Percentiles rank a stretch among this genome's conserved stretches.
Conservation (phyloP, 345 rosid genomes). For the Hibiscus mutabilis region DNA sequence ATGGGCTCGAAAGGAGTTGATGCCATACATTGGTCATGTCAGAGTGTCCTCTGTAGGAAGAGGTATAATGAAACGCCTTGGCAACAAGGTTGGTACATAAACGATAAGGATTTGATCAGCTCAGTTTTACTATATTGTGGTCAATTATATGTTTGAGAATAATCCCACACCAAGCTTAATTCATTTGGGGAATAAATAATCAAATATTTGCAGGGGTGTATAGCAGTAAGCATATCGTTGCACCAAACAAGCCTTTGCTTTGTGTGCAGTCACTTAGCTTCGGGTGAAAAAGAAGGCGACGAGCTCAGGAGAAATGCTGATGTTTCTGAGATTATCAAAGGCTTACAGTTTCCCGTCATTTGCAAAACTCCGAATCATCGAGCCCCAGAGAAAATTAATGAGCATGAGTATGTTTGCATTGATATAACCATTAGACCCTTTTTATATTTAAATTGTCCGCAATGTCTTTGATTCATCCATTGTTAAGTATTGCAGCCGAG, state of each 20-base stretch:
- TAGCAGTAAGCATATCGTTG: slow-evolving; percentile 86
- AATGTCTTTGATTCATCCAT: background rate
- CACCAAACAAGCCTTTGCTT: slow-evolving; percentile 91
- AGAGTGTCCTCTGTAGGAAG: slow-evolving; percentile 75
- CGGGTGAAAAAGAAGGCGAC: slow-evolving; percentile 96
- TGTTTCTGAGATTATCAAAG: slow-evolving; percentile 70
- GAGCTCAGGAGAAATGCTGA: slow-evolving; percentile 85
- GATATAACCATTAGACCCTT: background rate
- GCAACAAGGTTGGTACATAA: slow-evolving; percentile 61
- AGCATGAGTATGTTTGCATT: slow-evolving; percentile 62
- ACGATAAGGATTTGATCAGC: background rate
- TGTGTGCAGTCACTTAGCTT: slow-evolving; percentile 89
- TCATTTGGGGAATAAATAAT: background rate
- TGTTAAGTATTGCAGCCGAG: slow-evolving; percentile 41
- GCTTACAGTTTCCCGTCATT: slow-evolving; percentile 61
- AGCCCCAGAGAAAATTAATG: slow-evolving; percentile 64
- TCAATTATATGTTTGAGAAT: background rate
- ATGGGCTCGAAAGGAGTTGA: slow-evolving; percentile 76
- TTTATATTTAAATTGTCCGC: background rate
- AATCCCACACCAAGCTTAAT: background rate
- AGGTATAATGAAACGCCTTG: slow-evolving; percentile 92
- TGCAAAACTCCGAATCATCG: slow-evolving; percentile 48
- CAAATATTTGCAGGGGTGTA: slow-evolving; percentile 59
- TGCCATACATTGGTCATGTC: slow-evolving; percentile 81
- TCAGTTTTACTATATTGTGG: background rate